phyloP scores from a whole-genome alignment of 163 green algal genomes.

The Coccomyxa subellipsoidea region DNA sequence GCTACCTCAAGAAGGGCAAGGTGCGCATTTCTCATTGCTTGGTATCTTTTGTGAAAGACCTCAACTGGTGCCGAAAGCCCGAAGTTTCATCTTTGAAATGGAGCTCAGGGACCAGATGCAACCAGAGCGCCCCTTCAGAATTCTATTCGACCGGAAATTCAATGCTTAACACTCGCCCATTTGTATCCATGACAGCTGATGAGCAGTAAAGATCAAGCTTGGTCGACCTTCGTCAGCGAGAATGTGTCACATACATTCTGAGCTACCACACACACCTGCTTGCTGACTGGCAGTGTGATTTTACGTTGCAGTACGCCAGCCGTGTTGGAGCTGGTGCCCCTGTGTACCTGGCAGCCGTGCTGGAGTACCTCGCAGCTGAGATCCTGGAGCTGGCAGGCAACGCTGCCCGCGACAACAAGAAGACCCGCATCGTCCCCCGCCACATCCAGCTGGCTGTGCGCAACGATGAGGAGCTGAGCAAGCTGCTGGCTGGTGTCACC shows the following conservation, averaged over 20 bases:
- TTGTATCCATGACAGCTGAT: too few relatives aligned
- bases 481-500: conserved; percentile 91
- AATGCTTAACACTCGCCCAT: too few relatives aligned
- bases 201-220: too few relatives aligned
- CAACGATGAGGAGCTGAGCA: conserved; percentile 98
- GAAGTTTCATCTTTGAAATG: too few relatives aligned
- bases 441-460: conserved; percentile 97
- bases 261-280: too few relatives aligned
- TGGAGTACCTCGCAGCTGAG: conserved; percentile 79
- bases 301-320: conserved; percentile 68
- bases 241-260: too few relatives aligned
- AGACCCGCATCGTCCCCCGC: conserved; percentile 84
- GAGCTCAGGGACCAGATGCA: conserved; percentile 60
- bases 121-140: conserved; percentile 31
- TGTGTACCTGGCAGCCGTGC: conserved; percentile 73
- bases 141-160: too few relatives aligned
- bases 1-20: conserved; percentile 95
- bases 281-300: too few relatives aligned
- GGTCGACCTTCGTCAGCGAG: too few relatives aligned
- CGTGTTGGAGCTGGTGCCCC: conserved; percentile 60
- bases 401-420: conserved; percentile 90
- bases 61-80: too few relatives aligned
- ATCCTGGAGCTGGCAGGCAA: conserved; percentile 90
- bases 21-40: too few relatives aligned
- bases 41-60: too few relatives aligned